Evolutionary conservation across 2,329 filamentous ascomycete species (phyloP), one percentile per base, ranked within the genome.

Genomic region (Phialophora macrospora): DNA sequence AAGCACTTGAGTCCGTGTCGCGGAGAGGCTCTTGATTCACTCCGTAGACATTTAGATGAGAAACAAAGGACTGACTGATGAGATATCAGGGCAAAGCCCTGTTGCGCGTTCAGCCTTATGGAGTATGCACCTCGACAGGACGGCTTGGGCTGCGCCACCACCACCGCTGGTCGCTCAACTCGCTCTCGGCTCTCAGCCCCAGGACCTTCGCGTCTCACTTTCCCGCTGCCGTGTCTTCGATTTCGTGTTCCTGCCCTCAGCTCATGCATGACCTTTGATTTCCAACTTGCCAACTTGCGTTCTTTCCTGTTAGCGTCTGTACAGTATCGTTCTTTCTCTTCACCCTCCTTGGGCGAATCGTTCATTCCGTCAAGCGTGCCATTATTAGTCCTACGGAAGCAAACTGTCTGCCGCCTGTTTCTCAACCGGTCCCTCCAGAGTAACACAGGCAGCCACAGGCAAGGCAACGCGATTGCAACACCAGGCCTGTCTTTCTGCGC

Each of bases 361-460:
- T 41, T 26, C 28, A 46, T 62, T 59, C 38, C 30, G 14, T 38
- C 22, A 49, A 9, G 38, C 11, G n/a, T 41, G 24, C 17, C 20
- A 24, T 41, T 28, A 51, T 46, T 60, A 49, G 58, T 26, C 41
- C 56, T 59, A 30, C 46, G 48, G 51, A 41, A n/a, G 49, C 44
- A 22, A 44, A 41, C 58, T 24, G 30, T 46, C 56, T 59, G 56
- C 17, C 56, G 14, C 38, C 38, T 6, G 38, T n/a, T 26, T 32
- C 24, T 22, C 26, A 22, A 11, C 17, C 38, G 5, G 6, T n/a
- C 26, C 24, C 14, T 41, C 20, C 12, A 60, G 20, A 24, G 46
- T 52, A 14, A 60, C 58, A 60, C 44, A 49, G 22, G n/a, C 58
- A 26, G 20, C 52, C 58, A 60, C 44, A 34, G 30, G n/a, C 58